Percentiles rank a stretch among this genome's conserved stretches.
phyloP scores from a whole-genome alignment of 345 rosid genomes.

The Dimocarpus longan region DNA sequence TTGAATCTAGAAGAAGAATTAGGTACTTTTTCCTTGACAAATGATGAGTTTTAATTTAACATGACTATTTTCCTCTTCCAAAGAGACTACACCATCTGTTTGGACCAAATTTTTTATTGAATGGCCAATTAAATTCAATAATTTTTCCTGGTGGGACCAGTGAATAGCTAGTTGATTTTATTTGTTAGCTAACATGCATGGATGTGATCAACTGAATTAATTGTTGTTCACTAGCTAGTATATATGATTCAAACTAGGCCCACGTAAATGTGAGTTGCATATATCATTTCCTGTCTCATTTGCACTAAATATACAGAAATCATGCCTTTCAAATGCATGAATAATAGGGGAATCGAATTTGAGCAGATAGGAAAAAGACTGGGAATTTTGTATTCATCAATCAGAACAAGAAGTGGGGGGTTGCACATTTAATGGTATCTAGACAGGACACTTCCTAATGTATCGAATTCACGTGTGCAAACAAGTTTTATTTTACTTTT shows the following conservation, averaged over 20 bases:
- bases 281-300: conserved; percentile 17
- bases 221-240: conserved; percentile 26
- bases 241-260: conserved; percentile 26
- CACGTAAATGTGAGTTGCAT: conserved; percentile 20
- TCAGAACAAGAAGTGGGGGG: not conserved
- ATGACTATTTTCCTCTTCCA: conserved; percentile 14
- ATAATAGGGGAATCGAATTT: conserved; percentile 8
- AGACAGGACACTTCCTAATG: not conserved
- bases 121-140: conserved; percentile 18
- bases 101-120: conserved; percentile 18
- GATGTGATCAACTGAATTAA: conserved; percentile 3
- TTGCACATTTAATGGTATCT: not conserved
- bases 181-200: conserved; percentile 16
- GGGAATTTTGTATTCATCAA: conserved; percentile 8
- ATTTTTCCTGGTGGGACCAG: conserved; percentile 31
- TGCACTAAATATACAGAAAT: conserved; percentile 11
- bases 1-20: too few species aligned
- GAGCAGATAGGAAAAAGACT: conserved; percentile 10
- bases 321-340: conserved; percentile 1
- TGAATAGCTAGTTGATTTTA: conserved; percentile 4
- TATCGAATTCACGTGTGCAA: not conserved
- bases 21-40: too few species aligned
- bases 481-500: not conserved
- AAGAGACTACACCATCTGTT: conserved; percentile 26
- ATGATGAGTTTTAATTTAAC: conserved; percentile 2